Evolutionary conservation across 768 basidiomycete species (phyloP), one percentile per base, ranked within the genome.

Genomic region (Tylopilus cervinicoccineus): DNA sequence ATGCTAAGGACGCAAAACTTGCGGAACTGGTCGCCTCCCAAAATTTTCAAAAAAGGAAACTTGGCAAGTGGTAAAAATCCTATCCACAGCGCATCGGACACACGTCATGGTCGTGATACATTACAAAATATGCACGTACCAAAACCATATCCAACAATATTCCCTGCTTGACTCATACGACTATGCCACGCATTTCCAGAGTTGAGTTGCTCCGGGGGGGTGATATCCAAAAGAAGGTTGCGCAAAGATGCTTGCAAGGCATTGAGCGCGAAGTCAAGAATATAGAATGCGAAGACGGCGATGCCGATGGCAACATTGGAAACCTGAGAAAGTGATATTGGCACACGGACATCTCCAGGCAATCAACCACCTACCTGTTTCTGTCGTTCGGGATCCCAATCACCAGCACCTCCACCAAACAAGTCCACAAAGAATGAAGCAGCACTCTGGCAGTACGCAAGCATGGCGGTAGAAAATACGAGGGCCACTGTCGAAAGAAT

Each of bases 161-260:
- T 98, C 19, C 93, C 96, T n/a, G 93, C 83, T 63, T 98, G 93
- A 37, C 83, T 86, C 88, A 97, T 96, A 52, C 92, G 77, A 38
- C 94, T 88, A 53, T 97, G 93, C 93, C 95, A 99, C 28, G 96
- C 96, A 70, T 98, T 99, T 5, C 87, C 93, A n/a, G 83, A 78
- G 47, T 86, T 93, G 12, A 97, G 79, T 65, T 97, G 95, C 52
- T 84, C 80, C 13, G 89, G 80, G 6, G 96, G 94, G 0, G 91
- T 81, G 43, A 95, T 72, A 63, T 99, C 96, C 50, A 99, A 76
- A 12, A 97, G 76, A n/a, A 99, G 80, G 67, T 96, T 96, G 42
- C 93, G 76, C 28, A 97, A 73, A 11, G 93, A 95, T 3, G 90
- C 91, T 76, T 95, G 92, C 38, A 95, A 69, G 5, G 91, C 96